Conservation (phyloP, 2,329 filamentous ascomycete species). For the Ceratocystis eucalypticola region DNA sequence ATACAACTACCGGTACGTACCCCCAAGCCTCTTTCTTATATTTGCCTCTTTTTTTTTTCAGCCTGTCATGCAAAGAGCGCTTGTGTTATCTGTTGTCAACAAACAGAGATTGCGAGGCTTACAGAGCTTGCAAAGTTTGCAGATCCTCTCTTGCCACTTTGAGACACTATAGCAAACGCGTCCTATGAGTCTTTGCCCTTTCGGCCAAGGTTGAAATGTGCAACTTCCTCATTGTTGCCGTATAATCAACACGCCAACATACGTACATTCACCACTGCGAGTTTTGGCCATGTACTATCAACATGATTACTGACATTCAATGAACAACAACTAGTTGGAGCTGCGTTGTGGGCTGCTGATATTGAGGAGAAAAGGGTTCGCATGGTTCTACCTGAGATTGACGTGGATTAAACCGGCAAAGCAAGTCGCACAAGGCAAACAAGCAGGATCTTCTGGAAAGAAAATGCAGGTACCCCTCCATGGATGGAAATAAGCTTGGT, state of each 20-base stretch:
- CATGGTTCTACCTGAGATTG: slow-evolving; percentile 26
- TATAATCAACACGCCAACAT: slow-evolving; percentile 16
- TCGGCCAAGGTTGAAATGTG: neutral
- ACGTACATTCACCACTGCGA: neutral
- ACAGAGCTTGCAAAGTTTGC: too few relatives aligned
- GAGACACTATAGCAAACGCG: neutral
- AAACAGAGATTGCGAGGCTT: slow-evolving; percentile 20
- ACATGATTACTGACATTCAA: neutral
- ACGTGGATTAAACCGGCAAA: neutral
- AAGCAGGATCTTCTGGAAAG: neutral
- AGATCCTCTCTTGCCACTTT: neutral
- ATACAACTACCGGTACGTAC: slow-evolving; percentile 61
- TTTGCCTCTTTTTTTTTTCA: neutral
- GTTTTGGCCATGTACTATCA: neutral
- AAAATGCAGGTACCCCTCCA: neutral
- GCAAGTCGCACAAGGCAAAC: neutral
- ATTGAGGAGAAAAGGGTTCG: slow-evolving; percentile 47
- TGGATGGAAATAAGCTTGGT: neutral
- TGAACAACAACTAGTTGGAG: slow-evolving; percentile 47
- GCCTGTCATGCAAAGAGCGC: neutral
- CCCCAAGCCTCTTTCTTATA: neutral
- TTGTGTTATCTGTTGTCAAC: slow-evolving; percentile 17
- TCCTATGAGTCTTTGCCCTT: neutral
- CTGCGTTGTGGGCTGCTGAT: slow-evolving; percentile 87
- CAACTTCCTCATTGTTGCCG: neutral